These are phyloP conservation scores for Micromonas pusilla DNA, from an alignment of 139 green algal genomes.

Conservation along the genomic window DNA sequence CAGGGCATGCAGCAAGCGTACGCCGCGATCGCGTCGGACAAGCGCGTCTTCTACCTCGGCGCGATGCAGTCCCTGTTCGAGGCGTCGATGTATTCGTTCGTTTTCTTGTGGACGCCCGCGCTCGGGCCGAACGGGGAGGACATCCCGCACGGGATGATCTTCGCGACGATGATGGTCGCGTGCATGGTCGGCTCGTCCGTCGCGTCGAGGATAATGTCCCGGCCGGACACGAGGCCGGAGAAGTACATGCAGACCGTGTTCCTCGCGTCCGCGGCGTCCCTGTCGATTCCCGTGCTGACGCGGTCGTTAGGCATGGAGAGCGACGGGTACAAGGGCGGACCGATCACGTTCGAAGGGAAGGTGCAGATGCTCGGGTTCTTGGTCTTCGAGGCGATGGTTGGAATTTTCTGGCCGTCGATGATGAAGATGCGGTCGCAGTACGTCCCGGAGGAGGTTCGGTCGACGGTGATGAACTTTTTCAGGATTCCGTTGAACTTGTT, in stretches of 20 bases:
- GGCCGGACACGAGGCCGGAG: constrained; percentile 32
- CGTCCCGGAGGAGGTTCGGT: constrained; percentile 86
- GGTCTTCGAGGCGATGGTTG: constrained; percentile 79
- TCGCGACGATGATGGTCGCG: constrained; percentile 90
- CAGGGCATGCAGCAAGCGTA: constrained; percentile 12
- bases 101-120: constrained; percentile 95
- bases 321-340: background rate
- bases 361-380: constrained; percentile 86
- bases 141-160: constrained; percentile 93
- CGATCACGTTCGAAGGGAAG: constrained; percentile 54
- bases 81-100: constrained; percentile 95
- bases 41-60: constrained; percentile 68
- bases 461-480: constrained; percentile 98
- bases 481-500: constrained; percentile 94
- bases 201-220: constrained; percentile 46
- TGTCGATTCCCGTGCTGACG: constrained; percentile 47
- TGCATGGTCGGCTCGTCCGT: constrained; percentile 65
- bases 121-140: constrained; percentile 68
- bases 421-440: constrained; percentile 77
- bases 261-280: constrained; percentile 43
- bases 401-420: constrained; percentile 95
- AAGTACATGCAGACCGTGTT: constrained; percentile 86
- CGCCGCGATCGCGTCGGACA: constrained; percentile 33
- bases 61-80: constrained; percentile 93
- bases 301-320: constrained; percentile 15